These are phyloP conservation scores for Xylaria grammica DNA, from an alignment of 495 filamentous ascomycete genomes.

Conservation along the genomic window DNA sequence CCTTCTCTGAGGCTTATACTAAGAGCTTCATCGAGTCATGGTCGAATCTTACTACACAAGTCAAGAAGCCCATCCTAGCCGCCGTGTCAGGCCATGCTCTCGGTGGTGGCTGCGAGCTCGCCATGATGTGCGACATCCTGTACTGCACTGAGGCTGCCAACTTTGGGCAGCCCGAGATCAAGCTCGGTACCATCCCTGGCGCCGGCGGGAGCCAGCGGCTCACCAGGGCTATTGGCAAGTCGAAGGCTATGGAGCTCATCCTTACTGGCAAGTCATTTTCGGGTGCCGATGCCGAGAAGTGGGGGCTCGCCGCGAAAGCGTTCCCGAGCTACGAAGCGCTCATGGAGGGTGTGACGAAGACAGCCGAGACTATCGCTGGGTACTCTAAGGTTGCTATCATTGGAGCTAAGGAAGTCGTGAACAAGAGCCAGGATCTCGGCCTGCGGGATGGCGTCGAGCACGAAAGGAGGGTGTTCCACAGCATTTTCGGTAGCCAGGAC, in stretches of 20 bases:
- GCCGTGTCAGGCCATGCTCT: constrained; percentile 94
- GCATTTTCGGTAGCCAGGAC: constrained; percentile 88
- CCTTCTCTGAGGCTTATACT: constrained; percentile 83
- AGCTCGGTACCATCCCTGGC: constrained; percentile 88
- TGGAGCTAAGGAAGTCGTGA: constrained; percentile 97
- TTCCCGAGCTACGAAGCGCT: constrained; percentile 84
- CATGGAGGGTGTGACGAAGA: constrained; percentile 75
- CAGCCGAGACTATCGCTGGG: constrained; percentile 86
- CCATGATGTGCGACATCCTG: constrained; percentile 95
- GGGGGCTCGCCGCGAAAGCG: constrained; percentile 85
- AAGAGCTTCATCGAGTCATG: constrained; percentile 91
- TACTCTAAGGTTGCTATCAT: constrained; percentile 79
- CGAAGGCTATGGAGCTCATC: constrained; percentile 90
- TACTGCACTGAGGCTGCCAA: constrained; percentile 84
- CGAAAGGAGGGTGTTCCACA: constrained; percentile 91
- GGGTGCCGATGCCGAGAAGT: constrained; percentile 80
- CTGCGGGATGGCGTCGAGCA: constrained; percentile 91
- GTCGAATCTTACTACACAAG: constrained; percentile 76
- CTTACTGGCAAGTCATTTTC: constrained; percentile 83
- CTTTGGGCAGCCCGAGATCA: constrained; percentile 97
- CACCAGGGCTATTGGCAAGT: constrained; percentile 85
- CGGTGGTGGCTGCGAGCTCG: constrained; percentile 94
- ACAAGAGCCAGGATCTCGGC: constrained; percentile 89
- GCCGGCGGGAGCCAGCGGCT: constrained; percentile 92
- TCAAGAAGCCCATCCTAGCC: constrained; percentile 92